These are phyloP conservation scores for Morella rubra DNA, from an alignment of 306 rosid genomes.

Conservation along the genomic window DNA sequence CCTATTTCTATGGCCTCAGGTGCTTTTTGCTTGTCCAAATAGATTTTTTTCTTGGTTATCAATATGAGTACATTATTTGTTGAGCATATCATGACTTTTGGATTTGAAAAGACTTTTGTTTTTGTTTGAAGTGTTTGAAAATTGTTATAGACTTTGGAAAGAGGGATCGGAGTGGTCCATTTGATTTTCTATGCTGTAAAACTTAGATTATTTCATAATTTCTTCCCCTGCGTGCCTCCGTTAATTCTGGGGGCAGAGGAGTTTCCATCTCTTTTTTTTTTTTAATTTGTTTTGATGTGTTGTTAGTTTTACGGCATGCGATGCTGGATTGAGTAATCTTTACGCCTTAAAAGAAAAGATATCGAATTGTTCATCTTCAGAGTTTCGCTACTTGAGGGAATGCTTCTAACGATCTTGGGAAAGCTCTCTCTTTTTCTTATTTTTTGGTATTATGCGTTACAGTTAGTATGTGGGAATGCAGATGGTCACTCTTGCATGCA, in stretches of 20 bases:
- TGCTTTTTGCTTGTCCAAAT: conserved; percentile 3
- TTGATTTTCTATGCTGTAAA: neutral
- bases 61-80: conserved; percentile 1
- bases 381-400: neutral
- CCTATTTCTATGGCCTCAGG: conserved; percentile 24
- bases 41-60: neutral
- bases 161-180: conserved; percentile 21
- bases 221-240: neutral
- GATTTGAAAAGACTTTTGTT: neutral
- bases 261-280: neutral
- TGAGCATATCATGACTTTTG: neutral
- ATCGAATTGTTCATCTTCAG: neutral
- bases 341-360: neutral
- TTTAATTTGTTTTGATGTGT: conserved; percentile 5
- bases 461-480: neutral
- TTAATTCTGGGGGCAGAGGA: neutral
- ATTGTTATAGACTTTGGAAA: conserved; percentile 3
- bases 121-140: neutral
- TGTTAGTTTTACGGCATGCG: conserved; percentile 3
- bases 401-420: neutral
- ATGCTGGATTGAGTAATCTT: neutral
- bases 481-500: neutral
- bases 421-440: neutral
- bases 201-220: neutral
- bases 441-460: neutral